Evolutionary conservation across 306 rosid species (phyloP).

Genomic region (Lagenaria siceraria): DNA sequence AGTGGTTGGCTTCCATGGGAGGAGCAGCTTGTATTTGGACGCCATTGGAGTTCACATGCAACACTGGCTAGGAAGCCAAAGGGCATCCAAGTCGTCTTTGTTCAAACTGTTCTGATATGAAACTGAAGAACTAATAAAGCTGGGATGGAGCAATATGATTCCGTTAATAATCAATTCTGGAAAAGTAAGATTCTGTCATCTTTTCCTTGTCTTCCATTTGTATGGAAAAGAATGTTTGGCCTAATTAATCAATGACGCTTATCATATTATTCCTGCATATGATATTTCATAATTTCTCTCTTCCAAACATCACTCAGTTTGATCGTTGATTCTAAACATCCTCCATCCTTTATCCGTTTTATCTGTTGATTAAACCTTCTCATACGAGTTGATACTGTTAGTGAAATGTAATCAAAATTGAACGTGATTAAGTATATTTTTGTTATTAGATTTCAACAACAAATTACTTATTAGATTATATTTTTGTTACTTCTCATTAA

Average conservation of each 20-base stretch:
- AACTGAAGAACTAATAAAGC: background rate
- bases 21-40: constrained; percentile 72
- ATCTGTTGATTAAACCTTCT: too few species aligned
- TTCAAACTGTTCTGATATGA: constrained; percentile 47
- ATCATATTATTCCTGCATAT: background rate
- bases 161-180: background rate
- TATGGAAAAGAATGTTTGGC: background rate
- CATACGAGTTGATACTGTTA: background rate
- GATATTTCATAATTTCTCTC: background rate
- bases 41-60: constrained; percentile 95
- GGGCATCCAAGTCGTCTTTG: constrained; percentile 32
- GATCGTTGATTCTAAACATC: too few species aligned
- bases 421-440: background rate
- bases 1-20: constrained; percentile 54
- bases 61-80: constrained; percentile 85
- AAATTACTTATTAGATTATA: too few species aligned
- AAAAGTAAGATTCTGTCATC: background rate
- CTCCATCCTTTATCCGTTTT: too few species aligned
- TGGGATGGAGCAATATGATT: background rate
- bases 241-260: background rate
- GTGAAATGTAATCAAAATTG: background rate
- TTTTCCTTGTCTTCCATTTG: background rate
- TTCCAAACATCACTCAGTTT: background rate
- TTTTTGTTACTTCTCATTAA: too few species aligned
- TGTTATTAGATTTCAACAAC: too few species aligned